These are phyloP conservation scores for Coprinopsis strossmayeri DNA, from an alignment of 768 basidiomycete species.

Conservation along the genomic window DNA sequence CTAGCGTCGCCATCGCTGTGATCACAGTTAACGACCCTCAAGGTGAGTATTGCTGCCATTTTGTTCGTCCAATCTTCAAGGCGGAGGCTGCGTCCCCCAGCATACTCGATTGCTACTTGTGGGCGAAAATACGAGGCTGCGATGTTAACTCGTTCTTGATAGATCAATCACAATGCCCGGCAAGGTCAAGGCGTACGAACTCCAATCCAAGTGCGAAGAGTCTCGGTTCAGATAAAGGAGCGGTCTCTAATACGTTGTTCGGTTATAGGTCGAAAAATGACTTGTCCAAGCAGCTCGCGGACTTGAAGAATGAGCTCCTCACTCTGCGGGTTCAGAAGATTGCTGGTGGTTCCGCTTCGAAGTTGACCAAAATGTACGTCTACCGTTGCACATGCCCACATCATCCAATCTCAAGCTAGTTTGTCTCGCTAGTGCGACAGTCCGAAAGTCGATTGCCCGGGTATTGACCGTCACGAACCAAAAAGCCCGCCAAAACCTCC, in stretches of 20 bases:
- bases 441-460: constrained; percentile 98
- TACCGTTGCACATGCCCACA: not conserved
- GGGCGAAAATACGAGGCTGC: constrained; percentile 6
- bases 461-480: constrained; percentile 98
- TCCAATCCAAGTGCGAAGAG: constrained; percentile 80
- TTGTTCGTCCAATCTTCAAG: constrained; percentile 10
- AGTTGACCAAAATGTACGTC: constrained; percentile 95
- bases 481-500: constrained; percentile 93
- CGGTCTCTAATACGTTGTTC: constrained; percentile 13
- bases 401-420: constrained; percentile 3
- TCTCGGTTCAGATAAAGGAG: not conserved
- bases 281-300: constrained; percentile 87
- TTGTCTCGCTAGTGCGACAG: constrained; percentile 58
- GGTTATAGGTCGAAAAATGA: constrained; percentile 85
- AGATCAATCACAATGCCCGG: constrained; percentile 64
- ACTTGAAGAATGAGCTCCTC: constrained; percentile 94
- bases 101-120: no score
- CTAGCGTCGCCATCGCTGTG: constrained; percentile 20
- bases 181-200: constrained; percentile 95
- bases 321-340: constrained; percentile 96
- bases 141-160: constrained; percentile 10
- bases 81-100: no score
- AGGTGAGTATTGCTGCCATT: constrained; percentile 29
- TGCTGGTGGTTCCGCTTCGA: constrained; percentile 89
- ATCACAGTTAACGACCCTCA: constrained; percentile 37